Percentiles rank a stretch among this genome's conserved stretches.
Evolutionary conservation across 495 filamentous ascomycete genomes (phyloP).

Genomic region (Tetracladium marchalianum): DNA sequence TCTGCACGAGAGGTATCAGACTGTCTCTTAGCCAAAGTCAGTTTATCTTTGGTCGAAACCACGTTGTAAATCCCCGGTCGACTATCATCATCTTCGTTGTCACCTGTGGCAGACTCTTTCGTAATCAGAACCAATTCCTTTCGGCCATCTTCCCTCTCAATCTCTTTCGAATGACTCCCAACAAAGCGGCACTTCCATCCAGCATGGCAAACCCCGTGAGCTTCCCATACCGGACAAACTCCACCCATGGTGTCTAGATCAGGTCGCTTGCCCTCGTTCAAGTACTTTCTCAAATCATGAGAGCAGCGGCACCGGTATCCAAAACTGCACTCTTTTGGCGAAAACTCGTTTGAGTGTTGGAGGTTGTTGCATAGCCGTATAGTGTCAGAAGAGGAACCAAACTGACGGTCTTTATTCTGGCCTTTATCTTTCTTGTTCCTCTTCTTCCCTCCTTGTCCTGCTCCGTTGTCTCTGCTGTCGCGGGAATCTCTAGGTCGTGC

Average conservation of each 20-base stretch:
- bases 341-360: constrained; percentile 60
- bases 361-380: constrained; percentile 68
- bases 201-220: constrained; percentile 59
- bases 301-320: constrained; percentile 68
- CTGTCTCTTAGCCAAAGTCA: constrained; percentile 57
- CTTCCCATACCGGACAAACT: constrained; percentile 71
- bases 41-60: constrained; percentile 53
- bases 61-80: constrained; percentile 61
- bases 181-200: constrained; percentile 94
- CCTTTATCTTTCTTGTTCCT: constrained; percentile 63
- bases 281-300: constrained; percentile 76
- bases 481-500: not conserved
- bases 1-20: constrained; percentile 61
- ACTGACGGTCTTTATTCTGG: constrained; percentile 81
- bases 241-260: constrained; percentile 68
- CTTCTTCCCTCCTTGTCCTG: constrained; percentile 22
- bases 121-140: constrained; percentile 68
- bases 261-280: constrained; percentile 69
- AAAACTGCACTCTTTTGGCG: constrained; percentile 58
- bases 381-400: constrained; percentile 69
- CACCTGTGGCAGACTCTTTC: constrained; percentile 14
- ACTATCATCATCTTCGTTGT: constrained; percentile 25
- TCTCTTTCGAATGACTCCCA: constrained; percentile 67
- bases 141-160: constrained; percentile 61
- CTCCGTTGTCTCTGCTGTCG: constrained; percentile 16